Conservation (phyloP, 2,329 filamentous ascomycete species). For the Colletotrichum sp. region DNA sequence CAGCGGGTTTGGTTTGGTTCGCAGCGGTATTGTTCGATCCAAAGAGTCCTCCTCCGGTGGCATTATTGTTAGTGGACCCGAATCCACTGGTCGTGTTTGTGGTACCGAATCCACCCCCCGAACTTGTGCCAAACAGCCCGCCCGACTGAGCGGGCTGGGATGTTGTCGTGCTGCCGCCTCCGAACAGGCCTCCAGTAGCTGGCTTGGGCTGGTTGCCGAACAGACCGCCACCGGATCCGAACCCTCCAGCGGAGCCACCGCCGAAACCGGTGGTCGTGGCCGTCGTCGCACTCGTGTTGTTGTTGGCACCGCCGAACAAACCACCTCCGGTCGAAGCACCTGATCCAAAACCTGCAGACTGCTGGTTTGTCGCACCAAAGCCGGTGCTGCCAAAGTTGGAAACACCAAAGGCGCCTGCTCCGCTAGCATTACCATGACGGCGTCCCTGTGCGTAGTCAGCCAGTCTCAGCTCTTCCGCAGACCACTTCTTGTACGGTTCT, state of each 20-base stretch:
- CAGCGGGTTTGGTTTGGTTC: conserved; percentile 41
- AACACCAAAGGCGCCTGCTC: conserved; percentile 84
- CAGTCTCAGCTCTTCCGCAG: conserved; percentile 81
- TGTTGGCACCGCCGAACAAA: conserved; percentile 43
- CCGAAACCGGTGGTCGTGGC: conserved; percentile 21
- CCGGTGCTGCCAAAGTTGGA: conserved; percentile 54
- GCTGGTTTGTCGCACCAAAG: conserved; percentile 46
- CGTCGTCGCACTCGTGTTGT: conserved; percentile 11
- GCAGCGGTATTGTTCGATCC: conserved; percentile 22
- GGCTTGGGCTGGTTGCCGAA: conserved; percentile 41
- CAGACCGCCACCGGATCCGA: conserved; percentile 41
- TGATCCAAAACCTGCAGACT: conserved; percentile 47
- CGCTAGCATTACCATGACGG: conserved; percentile 81
- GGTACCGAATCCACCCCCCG: conserved; percentile 16
- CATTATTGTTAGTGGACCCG: conserved; percentile 31
- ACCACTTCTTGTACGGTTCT: conserved; percentile 86
- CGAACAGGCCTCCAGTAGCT: conserved; percentile 18
- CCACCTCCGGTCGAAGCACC: conserved; percentile 32
- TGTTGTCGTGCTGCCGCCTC: conserved; percentile 8
- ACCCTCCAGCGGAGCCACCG: conserved; percentile 35
- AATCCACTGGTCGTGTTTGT: conserved; percentile 28
- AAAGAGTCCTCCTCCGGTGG: conserved; percentile 19
- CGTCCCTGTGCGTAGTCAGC: conserved; percentile 90
- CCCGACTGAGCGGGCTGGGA: conserved; percentile 20
- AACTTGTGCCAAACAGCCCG: conserved; percentile 28